Evolutionary conservation across 1,284 basidiomycete genomes (phyloP), one percentile per base, ranked within the genome.

Genomic region (Rhodotorula sp.): DNA sequence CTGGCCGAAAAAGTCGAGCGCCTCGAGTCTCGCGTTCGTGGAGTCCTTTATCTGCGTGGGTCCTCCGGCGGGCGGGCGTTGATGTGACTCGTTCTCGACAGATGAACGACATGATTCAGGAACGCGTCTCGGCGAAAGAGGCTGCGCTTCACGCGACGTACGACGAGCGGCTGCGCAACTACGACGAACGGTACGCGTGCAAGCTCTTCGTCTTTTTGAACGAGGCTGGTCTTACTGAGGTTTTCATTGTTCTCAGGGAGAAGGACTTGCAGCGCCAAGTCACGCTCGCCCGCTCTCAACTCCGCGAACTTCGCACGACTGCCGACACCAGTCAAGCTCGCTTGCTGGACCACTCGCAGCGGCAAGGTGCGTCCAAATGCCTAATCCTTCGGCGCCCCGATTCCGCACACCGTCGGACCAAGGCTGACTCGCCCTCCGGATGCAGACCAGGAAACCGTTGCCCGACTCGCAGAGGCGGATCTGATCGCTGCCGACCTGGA

Each of bases 91-190:
- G 21, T 26, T 0, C 2, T 49, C 20, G 56, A 34, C 75, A 93
- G 90, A 96, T 97, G 91, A 93, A 97, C 47, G 88, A 90, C 56
- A 84, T 92, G 82, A 91, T 97, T 67, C 86, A 88, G 71, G 92
- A 96, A 77, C 89, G 90, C 77, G 89, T 96, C 23, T 84, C 85
- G 0, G 91, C 92, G 81, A 95, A 97, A 82, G 93, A 97, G 84
- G 93, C 92, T 70, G 95, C 97, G 82, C 85, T 97, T 18, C 92
- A 95, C 76, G 96, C 96, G 26, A 93, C 92, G 10, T 97, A 97
- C 78, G 95, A 98, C 78, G 96, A 99, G 83, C 89, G 90, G 77
- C 86, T 98, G 80, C 86, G 91, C 68, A 98, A 98, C 81, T 96
- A 96, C 77, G 92, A 95, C 81, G 93, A 97, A 79, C 86, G 93